Conservation (phyloP, 2,329 filamentous ascomycete genomes). For the Fusarium sarcochroum region DNA sequence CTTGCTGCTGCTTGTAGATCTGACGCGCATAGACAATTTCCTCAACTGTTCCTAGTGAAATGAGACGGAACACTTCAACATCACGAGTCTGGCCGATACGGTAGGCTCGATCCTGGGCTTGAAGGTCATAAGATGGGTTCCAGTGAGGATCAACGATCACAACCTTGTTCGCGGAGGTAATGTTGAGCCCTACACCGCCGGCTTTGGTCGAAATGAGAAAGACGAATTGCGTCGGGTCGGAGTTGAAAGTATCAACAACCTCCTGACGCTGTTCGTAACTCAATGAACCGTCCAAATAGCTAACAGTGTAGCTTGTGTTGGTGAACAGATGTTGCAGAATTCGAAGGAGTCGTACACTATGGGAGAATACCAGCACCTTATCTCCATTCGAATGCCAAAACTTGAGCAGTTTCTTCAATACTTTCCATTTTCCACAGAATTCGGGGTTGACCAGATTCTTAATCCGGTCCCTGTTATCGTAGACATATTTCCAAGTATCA, state of each 20-base stretch:
- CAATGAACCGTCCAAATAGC: conserved; percentile 89
- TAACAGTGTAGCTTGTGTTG: conserved; percentile 90
- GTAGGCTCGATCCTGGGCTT: conserved; percentile 96
- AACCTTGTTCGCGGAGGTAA: conserved; percentile 97
- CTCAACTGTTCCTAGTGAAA: conserved; percentile 93
- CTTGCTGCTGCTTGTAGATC: conserved; percentile 99
- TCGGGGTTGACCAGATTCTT: conserved; percentile 86
- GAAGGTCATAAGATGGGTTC: conserved; percentile 95
- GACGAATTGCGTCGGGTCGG: conserved; percentile 88
- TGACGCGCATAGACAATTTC: conserved; percentile 97
- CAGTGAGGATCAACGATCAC: conserved; percentile 98
- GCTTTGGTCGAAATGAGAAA: conserved; percentile 96
- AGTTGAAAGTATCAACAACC: conserved; percentile 91
- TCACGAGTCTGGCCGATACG: conserved; percentile 93
- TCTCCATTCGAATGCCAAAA: conserved; percentile 93
- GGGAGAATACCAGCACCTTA: conserved; percentile 96
- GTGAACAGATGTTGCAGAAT: conserved; percentile 90
- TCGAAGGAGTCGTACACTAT: conserved; percentile 86
- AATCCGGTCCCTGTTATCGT: conserved; percentile 82
- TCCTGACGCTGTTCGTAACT: conserved; percentile 85
- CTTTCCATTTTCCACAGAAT: conserved; percentile 97
- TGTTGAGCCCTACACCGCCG: conserved; percentile 94
- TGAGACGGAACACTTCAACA: conserved; percentile 93
- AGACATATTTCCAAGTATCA: conserved; percentile 80
- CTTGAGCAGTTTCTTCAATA: conserved; percentile 85